phyloP scores from a whole-genome alignment of 179 eudicot genomes.

The Beta corolliflora region DNA sequence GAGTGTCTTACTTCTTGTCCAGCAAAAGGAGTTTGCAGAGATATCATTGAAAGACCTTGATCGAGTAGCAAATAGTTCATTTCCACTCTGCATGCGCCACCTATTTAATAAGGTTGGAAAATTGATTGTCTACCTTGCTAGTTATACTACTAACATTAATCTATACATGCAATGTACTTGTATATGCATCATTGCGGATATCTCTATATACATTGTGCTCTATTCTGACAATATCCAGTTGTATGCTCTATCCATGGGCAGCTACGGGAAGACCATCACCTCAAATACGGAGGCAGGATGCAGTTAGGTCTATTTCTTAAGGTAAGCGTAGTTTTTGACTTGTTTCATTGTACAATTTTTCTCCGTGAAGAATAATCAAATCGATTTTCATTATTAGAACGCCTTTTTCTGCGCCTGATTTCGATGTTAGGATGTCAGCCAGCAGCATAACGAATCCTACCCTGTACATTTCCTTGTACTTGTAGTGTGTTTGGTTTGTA shows the following conservation, averaged over 20 bases:
- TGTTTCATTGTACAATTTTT: background rate
- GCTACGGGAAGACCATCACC: conserved; percentile 97
- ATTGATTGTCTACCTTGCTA: conserved; percentile 5
- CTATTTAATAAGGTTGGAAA: conserved; percentile 77
- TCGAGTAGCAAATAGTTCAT: conserved; percentile 76
- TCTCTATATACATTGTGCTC: background rate
- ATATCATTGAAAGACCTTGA: conserved; percentile 84
- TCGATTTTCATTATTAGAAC: background rate
- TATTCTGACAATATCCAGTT: conserved; percentile 8
- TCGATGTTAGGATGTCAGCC: background rate
- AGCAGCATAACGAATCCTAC: background rate
- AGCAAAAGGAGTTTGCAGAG: conserved; percentile 78
- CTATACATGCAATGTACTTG: background rate
- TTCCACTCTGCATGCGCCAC: conserved; percentile 98
- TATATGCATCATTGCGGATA: background rate
- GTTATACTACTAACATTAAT: background rate
- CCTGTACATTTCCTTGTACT: background rate
- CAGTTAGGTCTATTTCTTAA: conserved; percentile 95
- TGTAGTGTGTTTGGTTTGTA: background rate
- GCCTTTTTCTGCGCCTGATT: background rate
- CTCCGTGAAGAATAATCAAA: background rate
- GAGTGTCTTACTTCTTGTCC: conserved; percentile 27
- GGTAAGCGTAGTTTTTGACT: conserved; percentile 36
- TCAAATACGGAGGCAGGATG: conserved; percentile 98
- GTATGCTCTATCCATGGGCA: conserved; percentile 34